phyloP scores from a whole-genome alignment of 2,329 filamentous ascomycete genomes.

The Talaromyces sp. region DNA sequence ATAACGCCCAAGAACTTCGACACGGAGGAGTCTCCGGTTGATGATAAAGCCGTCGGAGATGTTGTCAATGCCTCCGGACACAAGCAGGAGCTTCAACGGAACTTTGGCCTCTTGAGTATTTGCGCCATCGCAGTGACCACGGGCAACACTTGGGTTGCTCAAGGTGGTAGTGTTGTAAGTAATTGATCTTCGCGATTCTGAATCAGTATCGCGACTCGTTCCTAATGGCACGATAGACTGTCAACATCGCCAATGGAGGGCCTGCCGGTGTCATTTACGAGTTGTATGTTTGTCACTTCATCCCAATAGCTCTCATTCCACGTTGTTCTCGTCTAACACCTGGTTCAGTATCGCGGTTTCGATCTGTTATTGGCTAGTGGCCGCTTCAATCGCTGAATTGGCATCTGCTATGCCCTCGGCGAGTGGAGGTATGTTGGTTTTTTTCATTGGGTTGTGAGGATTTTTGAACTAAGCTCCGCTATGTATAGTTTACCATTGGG shows the following conservation, averaged over 20 bases:
- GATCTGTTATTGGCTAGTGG: conserved; percentile 55
- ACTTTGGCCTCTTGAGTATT: conserved; percentile 57
- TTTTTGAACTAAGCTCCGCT: not conserved
- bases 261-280: conserved; percentile 59
- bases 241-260: conserved; percentile 57
- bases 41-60: conserved; percentile 31
- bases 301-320: too few species aligned
- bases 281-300: conserved; percentile 38
- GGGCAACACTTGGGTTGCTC: conserved; percentile 61
- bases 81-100: conserved; percentile 57
- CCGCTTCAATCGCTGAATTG: conserved; percentile 56
- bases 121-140: conserved; percentile 58
- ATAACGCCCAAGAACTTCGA: conserved; percentile 21
- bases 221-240: conserved; percentile 29
- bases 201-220: conserved; percentile 5
- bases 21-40: conserved; percentile 21
- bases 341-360: conserved; percentile 37
- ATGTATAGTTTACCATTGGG: conserved; percentile 54
- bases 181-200: conserved; percentile 19
- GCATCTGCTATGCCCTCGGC: conserved; percentile 58
- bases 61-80: conserved; percentile 61
- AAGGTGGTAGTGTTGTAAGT: conserved; percentile 57
- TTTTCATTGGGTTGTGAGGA: not conserved
- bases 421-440: conserved; percentile 40
- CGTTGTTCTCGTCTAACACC: conserved; percentile 16